Evolutionary conservation across 2,329 filamentous ascomycete genomes (phyloP), one percentile per base, ranked within the genome.

Genomic region (Periconia sp.): DNA sequence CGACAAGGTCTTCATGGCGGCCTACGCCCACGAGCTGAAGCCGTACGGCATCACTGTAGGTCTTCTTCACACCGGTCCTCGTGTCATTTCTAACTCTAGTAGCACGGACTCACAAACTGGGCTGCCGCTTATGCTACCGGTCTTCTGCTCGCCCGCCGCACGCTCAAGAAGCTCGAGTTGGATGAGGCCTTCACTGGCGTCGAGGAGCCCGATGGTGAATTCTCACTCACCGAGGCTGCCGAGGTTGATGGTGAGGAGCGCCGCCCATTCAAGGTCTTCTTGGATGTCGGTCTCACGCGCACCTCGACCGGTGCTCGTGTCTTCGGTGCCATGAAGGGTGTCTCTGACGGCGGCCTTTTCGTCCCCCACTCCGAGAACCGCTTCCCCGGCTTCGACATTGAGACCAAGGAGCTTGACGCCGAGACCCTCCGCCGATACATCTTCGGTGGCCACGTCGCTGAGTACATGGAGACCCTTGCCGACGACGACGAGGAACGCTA

Each of bases 391-490:
- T 99, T 81, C 86, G 94, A 99, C 75, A 89, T 96, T 22, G 94
- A 99, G 83, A 79, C 80, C 76, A 92, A 99, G 88, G 92, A 97
- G 85, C 89, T 99, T 69, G 94, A 99, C 69, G 84, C 91, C 69
- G 94, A 99, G 77, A 88, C 85, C 63, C 89, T 99, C 73, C 91
- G 92, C 84, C 95, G 92, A 83, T 99, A 99, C 88, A 99, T 99
- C 84, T 92, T 89, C 78, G 94, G 84, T 72, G 92, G 94, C 53
- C 94, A 99, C 85, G 89, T 99, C 59, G 92, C 92, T 65, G 94
- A 99, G 86, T 99, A 99, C 87, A 99, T 99, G 94, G 94, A 99
- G 87, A 94, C 88, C 48, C 89, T 99, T 59, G 94, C 94, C 78
- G 94, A 99, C 70, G 94, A 99, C 74, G 94, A 99, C 73, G 94